phyloP scores from a whole-genome alignment of 2,329 filamentous ascomycete genomes.

The Huntiella abstrusa region DNA sequence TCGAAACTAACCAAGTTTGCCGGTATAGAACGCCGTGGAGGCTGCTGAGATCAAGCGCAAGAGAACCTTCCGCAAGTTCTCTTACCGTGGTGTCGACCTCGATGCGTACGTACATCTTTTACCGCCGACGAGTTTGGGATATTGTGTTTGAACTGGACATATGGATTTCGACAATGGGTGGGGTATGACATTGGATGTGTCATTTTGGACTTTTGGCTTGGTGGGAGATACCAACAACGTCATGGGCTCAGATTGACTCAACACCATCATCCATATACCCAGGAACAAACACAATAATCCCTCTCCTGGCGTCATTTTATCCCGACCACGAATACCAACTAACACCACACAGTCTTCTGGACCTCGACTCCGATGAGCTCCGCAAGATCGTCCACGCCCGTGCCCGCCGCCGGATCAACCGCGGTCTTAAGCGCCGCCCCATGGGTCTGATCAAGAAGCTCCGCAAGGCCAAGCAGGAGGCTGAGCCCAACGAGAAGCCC shows the following conservation, averaged over 20 bases:
- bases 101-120: conserved; percentile 59
- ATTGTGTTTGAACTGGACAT: neutral
- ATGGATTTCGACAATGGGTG: too few species aligned
- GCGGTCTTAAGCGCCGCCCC: conserved; percentile 97
- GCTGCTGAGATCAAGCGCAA: conserved; percentile 99
- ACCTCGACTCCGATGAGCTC: conserved; percentile 95
- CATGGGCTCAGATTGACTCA: too few species aligned
- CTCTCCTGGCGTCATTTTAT: too few species aligned
- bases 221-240: too few species aligned
- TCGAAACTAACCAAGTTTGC: conserved; percentile 9
- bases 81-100: conserved; percentile 97
- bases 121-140: neutral
- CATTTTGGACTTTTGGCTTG: too few species aligned
- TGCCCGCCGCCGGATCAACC: conserved; percentile 97
- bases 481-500: conserved; percentile 99
- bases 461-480: conserved; percentile 97
- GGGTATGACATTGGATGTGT: too few species aligned
- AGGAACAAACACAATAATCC: too few species aligned
- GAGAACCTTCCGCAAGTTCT: conserved; percentile 99
- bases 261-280: too few species aligned
- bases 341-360: conserved; percentile 57
- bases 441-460: conserved; percentile 99
- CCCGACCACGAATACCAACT: neutral
- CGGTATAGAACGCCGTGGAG: conserved; percentile 73
- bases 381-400: conserved; percentile 98